Conservation (phyloP, 208 protist genomes). For the Novymonas esmeraldas region DNA sequence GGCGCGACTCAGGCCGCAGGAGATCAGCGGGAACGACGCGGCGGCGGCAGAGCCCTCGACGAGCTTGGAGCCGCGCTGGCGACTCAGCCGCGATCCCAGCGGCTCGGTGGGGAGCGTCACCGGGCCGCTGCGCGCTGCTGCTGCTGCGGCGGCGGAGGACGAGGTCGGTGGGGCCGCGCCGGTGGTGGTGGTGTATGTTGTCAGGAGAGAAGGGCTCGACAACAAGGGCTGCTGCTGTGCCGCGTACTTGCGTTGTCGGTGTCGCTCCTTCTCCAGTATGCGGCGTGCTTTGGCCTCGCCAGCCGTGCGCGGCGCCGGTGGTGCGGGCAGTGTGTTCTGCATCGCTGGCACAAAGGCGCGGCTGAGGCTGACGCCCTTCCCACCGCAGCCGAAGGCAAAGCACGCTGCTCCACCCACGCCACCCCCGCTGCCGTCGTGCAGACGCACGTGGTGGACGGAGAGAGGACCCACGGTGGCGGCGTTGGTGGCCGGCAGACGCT, state of each 20-base stretch:
- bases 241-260: not conserved
- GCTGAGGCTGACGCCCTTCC: not conserved
- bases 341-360: not conserved
- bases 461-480: not conserved
- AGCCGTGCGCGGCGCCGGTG: conserved; percentile 18
- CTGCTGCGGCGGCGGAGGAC: not conserved
- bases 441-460: not conserved
- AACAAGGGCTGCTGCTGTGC: not conserved
- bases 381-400: conserved; percentile 8
- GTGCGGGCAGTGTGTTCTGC: conserved; percentile 4
- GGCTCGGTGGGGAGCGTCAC: not conserved
- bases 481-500: conserved; percentile 3
- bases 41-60: not conserved
- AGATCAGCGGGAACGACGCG: not conserved
- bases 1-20: no score
- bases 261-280: conserved; percentile 23
- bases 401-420: not conserved
- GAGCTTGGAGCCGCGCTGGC: not conserved
- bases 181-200: no score
- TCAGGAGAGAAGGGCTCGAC: not conserved
- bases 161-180: not conserved
- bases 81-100: not conserved
- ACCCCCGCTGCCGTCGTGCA: not conserved
- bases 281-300: conserved; percentile 26
- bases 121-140: no score